Base-by-base conservation (phyloP, 2,329 filamentous ascomycete species). In the Blastomyces emzantsi region DNA sequence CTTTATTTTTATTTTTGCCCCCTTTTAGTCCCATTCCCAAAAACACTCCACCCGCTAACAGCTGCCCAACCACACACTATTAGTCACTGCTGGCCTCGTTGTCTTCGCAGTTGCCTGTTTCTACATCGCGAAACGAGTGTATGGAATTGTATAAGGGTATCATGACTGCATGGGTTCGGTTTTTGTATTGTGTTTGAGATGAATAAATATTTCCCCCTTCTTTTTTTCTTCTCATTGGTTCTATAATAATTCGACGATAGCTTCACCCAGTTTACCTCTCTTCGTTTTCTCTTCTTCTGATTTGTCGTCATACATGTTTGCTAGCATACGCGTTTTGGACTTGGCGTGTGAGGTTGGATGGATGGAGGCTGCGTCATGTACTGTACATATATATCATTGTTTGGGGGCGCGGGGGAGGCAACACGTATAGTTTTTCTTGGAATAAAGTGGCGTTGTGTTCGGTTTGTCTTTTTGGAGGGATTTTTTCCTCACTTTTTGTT, bases 31-130 rank as follows among this genome's bases (percentile, higher is more conserved):
- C 13, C 43, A n/a, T 45, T 45, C 43, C 22, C 22, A 28, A 15
- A 28, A 64, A 36, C 3, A 2, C 33, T 33, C 33, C 5, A n/a
- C 30, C 19, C 28, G 7, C 30, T 11, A 15, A 22, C 51, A 57
- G 55, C 7, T 6, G 15, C n/a, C 55, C 19, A 57, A 19, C 19
- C 28, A 9, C 7, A 57, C 19, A 56, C 64, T n/a, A n/a, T n/a
- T n/a, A 79, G 79, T 88, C 70, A 94, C 92, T 0, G 89, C 81
- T 1, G 90, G 90, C 0, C 76, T 97, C 56, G 64, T 96, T 1
- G 73, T 85, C 22, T 97, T 97, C 76, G 94, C 92, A 0, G 72
- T 92, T 36, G 82, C 81, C 5, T 95, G 92, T 72, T 97, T 88
- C 73, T 79, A 87, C 72, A 87, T 92, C 68, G 92, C 92, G 22